These are phyloP conservation scores for Aphanomyces invadans DNA, from an alignment of 352 stramenopile species.

Conservation along the genomic window DNA sequence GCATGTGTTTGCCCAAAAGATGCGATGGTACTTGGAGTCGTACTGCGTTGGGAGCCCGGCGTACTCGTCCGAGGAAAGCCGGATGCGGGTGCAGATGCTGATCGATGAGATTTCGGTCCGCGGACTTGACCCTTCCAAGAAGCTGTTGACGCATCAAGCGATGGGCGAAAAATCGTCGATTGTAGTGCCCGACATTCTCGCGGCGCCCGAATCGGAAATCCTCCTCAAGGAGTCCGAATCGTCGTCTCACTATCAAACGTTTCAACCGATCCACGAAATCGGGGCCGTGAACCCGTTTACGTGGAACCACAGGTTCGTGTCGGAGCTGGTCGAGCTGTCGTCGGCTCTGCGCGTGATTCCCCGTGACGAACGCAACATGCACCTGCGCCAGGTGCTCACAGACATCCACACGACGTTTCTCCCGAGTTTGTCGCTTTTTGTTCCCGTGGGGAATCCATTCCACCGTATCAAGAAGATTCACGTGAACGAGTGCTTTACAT, in stretches of 20 bases:
- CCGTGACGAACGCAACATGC: slow-evolving; percentile 48
- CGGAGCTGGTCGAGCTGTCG: slow-evolving; percentile 59
- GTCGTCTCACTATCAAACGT: slow-evolving; percentile 17
- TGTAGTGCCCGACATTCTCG: slow-evolving; percentile 30
- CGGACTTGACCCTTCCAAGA: slow-evolving; percentile 31
- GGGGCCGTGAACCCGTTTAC: slow-evolving; percentile 47
- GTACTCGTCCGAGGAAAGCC: slow-evolving; percentile 46
- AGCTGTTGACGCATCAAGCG: neutral
- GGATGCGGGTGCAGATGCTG: slow-evolving; percentile 59
- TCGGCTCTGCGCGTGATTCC: slow-evolving; percentile 61
- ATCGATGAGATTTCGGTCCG: slow-evolving; percentile 70
- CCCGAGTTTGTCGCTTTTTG: slow-evolving; percentile 68
- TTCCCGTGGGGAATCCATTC: slow-evolving; percentile 67
- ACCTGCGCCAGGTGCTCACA: slow-evolving; percentile 59
- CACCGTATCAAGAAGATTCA: slow-evolving; percentile 73
- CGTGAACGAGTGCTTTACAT: slow-evolving; percentile 73
- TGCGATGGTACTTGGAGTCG: slow-evolving; percentile 77
- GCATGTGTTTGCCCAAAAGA: slow-evolving; percentile 79
- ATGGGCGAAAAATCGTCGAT: slow-evolving; percentile 1
- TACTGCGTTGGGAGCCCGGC: slow-evolving; percentile 60
- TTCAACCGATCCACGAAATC: slow-evolving; percentile 3
- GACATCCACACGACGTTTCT: slow-evolving; percentile 62
- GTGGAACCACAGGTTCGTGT: slow-evolving; percentile 55
- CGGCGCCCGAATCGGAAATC: slow-evolving; percentile 11
- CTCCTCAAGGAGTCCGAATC: slow-evolving; percentile 1